Percentiles rank a stretch among this genome's conserved stretches.
Evolutionary conservation across 1,139 yeast genomes (phyloP).

Genomic region (Geotrichum carabidarum): DNA sequence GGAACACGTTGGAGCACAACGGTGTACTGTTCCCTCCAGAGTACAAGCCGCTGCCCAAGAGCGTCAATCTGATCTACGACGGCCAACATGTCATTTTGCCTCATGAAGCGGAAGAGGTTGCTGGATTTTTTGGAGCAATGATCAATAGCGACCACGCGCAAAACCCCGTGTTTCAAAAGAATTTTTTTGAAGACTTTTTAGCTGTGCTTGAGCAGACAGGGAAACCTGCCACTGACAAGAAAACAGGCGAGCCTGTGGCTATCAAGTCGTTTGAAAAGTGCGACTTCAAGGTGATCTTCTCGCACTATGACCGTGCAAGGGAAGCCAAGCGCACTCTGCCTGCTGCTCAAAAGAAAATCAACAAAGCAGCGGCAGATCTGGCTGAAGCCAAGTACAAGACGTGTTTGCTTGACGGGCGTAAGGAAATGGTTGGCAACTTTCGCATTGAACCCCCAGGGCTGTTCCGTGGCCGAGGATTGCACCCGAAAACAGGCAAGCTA

Average conservation of each 20-base stretch:
- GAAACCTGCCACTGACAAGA: slow-evolving; percentile 45
- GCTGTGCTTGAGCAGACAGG: slow-evolving; percentile 65
- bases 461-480: slow-evolving; percentile 94
- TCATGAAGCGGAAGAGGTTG: slow-evolving; percentile 87
- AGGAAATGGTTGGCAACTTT: slow-evolving; percentile 89
- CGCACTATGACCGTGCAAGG: slow-evolving; percentile 63
- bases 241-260: slow-evolving; percentile 39
- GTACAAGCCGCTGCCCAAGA: slow-evolving; percentile 79
- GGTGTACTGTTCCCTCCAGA: slow-evolving; percentile 94
- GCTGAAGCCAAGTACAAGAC: slow-evolving; percentile 76
- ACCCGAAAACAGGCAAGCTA: slow-evolving; percentile 89
- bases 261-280: slow-evolving; percentile 62
- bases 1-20: slow-evolving; percentile 80
- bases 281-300: slow-evolving; percentile 72
- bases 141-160: slow-evolving; percentile 82
- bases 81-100: slow-evolving; percentile 72
- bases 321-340: slow-evolving; percentile 68
- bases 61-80: slow-evolving; percentile 69
- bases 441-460: slow-evolving; percentile 94
- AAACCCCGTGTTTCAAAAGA: slow-evolving; percentile 79
- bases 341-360: slow-evolving; percentile 63
- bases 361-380: slow-evolving; percentile 67
- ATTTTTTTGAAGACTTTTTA: slow-evolving; percentile 76
- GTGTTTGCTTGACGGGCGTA: slow-evolving; percentile 79
- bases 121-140: slow-evolving; percentile 90